Base-by-base conservation (phyloP, 1,284 basidiomycete species). In the Naganishia sp. region DNA sequence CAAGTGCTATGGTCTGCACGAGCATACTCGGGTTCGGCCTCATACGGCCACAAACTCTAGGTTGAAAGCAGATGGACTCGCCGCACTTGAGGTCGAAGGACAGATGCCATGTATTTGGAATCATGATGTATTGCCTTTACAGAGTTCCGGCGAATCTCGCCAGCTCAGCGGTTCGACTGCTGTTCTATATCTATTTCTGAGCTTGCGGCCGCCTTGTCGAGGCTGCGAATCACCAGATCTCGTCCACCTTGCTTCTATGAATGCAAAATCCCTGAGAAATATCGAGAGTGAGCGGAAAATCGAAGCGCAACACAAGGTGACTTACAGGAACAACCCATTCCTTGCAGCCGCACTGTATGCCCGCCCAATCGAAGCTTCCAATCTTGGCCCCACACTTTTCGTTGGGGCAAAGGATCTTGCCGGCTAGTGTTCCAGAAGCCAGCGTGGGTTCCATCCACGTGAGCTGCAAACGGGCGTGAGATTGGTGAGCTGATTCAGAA, bases 331-430 rank as follows among this genome's bases (percentile, higher is more conserved):
- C 88, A 39, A 94, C 90, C 92, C 92, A 94, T 73, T 88, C 86
- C 73, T 88, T 89, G 75, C 94, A 97, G 25, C 90, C 90, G 77
- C 94, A 97, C 75, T 89, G 87, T 53, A 92, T 87, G 0, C 95
- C 95, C 3, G 94, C 92, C 95, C 95, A 99, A 77, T 96, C 94
- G 75, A 89, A 99, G 75, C 90, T 95, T 4, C 95, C 95, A 28
- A 99, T 84, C 81, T 99, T 99, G 21, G 85, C 87, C 0, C 85
- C 84, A 73, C 95, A 99, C 75, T 90, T 92, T 71, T 86, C 84
- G 75, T 93, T 94, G 1, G 95, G 95, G 74, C 95, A 99, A 0
- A 86, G 72, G 66, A 99, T 89, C 82, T 94, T 94, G 5, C 95
- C 95, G 0, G 87, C 85, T 25, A 95, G 81, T 53, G 88, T 83